Evolutionary conservation across 2,329 filamentous ascomycete genomes (phyloP).

Genomic region (Venturia nashicola): DNA sequence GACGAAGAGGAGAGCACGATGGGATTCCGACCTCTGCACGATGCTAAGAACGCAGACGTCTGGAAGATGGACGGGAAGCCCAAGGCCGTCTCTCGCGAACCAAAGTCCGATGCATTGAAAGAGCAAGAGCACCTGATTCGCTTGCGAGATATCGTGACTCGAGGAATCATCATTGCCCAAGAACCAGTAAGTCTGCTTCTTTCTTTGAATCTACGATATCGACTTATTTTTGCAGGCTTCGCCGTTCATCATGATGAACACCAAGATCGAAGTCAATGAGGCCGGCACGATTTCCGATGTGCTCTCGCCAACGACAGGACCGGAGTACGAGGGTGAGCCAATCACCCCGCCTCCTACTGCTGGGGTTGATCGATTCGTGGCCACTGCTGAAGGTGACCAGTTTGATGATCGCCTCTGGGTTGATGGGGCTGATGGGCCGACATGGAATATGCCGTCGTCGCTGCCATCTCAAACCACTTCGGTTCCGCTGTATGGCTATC

Average conservation of each 20-base stretch:
- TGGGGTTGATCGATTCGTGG: neutral
- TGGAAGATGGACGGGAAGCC: slow-evolving; percentile 34
- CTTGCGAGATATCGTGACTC: slow-evolving; percentile 6
- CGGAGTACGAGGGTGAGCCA: slow-evolving; percentile 1
- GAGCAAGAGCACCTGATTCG: slow-evolving; percentile 33
- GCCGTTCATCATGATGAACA: neutral
- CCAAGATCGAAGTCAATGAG: slow-evolving; percentile 3
- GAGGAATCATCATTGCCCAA: slow-evolving; percentile 5
- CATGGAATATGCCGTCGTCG: neutral
- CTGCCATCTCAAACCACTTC: neutral
- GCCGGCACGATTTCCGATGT: neutral
- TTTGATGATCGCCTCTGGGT: neutral
- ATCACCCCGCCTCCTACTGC: slow-evolving; percentile 7
- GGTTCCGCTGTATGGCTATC: neutral
- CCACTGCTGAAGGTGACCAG: slow-evolving; percentile 1
- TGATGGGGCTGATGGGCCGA: neutral
- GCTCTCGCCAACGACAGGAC: slow-evolving; percentile 1
- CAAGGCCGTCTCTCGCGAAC: slow-evolving; percentile 33
- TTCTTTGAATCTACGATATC: neutral
- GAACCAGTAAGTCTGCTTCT: neutral
- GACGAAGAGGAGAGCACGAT: slow-evolving; percentile 57
- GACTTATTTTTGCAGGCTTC: neutral
- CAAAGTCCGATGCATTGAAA: slow-evolving; percentile 36
- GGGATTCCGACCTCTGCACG: slow-evolving; percentile 49
- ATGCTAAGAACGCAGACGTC: slow-evolving; percentile 35